A percentile compares a stretch with the other conserved stretches of the same genome.
phyloP scores from a whole-genome alignment of 2,329 filamentous ascomycete species.

The Exserohilum turcica region DNA sequence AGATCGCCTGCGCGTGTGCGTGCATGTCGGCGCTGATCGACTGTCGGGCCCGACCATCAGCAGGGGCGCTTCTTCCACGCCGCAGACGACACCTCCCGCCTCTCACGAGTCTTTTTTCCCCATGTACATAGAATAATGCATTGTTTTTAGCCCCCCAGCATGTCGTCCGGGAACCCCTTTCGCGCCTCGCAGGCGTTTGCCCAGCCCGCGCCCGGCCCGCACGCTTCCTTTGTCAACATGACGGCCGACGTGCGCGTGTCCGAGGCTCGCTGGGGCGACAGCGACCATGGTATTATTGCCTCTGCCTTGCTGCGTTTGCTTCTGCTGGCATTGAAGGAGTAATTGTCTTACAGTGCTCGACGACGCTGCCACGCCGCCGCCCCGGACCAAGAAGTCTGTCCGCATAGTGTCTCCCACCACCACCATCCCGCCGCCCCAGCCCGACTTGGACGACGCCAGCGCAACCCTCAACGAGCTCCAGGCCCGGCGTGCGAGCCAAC shows the following conservation, averaged over 20 bases:
- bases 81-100: slow-evolving; percentile 23
- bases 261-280: slow-evolving; percentile 24
- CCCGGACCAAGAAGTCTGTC: slow-evolving; percentile 64
- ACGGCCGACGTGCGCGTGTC: slow-evolving; percentile 30
- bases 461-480: slow-evolving; percentile 22
- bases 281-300: slow-evolving; percentile 44
- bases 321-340: slow-evolving; percentile 35
- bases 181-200: slow-evolving; percentile 40
- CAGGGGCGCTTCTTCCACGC: slow-evolving; percentile 23
- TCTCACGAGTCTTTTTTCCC: slow-evolving; percentile 24
- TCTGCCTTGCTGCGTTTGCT: slow-evolving; percentile 28
- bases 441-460: slow-evolving; percentile 33
- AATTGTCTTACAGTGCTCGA: slow-evolving; percentile 43
- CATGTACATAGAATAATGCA: slow-evolving; percentile 49
- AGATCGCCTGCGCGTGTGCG: slow-evolving; percentile 23
- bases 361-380: slow-evolving; percentile 25
- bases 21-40: slow-evolving; percentile 25
- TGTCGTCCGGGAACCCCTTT: slow-evolving; percentile 50
- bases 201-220: slow-evolving; percentile 30
- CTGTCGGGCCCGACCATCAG: slow-evolving; percentile 26
- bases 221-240: slow-evolving; percentile 35
- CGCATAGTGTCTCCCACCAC: slow-evolving; percentile 55
- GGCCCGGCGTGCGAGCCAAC: slow-evolving; percentile 20
- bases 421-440: slow-evolving; percentile 43
- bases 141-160: slow-evolving; percentile 43